Conservation (phyloP, 257 asterid genomes). For the Scutellaria minor region DNA sequence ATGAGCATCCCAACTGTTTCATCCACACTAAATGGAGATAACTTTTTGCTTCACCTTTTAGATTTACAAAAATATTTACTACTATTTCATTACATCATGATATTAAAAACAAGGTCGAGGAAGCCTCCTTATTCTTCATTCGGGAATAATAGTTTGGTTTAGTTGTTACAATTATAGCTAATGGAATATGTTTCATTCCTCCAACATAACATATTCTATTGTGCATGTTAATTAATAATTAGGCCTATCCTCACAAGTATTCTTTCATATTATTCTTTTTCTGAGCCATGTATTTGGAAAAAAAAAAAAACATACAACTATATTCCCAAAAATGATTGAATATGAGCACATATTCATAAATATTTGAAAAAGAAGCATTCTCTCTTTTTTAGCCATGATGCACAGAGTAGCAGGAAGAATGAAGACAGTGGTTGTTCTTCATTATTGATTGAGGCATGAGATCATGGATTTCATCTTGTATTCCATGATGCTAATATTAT, state of each 20-base stretch:
- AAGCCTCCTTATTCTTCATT: neutral
- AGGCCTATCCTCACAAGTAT: conserved; percentile 18
- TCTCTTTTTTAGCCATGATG: neutral
- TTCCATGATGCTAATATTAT: neutral
- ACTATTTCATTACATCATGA: too few species aligned
- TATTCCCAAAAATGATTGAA: conserved; percentile 31
- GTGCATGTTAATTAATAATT: neutral
- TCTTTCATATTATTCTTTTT: conserved; percentile 29
- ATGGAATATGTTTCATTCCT: conserved; percentile 44
- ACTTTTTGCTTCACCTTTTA: conserved; percentile 2
- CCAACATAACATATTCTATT: conserved; percentile 20
- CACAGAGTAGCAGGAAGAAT: neutral
- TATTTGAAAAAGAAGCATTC: neutral
- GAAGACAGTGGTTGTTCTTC: neutral
- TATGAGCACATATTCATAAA: conserved; percentile 33
- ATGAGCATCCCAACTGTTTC: neutral
- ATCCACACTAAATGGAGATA: neutral
- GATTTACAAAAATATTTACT: neutral
- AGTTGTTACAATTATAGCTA: conserved; percentile 35
- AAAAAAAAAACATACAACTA: neutral
- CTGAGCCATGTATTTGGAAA: neutral
- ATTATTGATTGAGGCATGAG: conserved; percentile 11
- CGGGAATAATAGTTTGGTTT: neutral
- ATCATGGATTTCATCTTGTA: conserved; percentile 20
- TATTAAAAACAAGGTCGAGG: neutral